Base-by-base conservation (phyloP, 306 rosid species). In the Trifolium subterraneum region DNA sequence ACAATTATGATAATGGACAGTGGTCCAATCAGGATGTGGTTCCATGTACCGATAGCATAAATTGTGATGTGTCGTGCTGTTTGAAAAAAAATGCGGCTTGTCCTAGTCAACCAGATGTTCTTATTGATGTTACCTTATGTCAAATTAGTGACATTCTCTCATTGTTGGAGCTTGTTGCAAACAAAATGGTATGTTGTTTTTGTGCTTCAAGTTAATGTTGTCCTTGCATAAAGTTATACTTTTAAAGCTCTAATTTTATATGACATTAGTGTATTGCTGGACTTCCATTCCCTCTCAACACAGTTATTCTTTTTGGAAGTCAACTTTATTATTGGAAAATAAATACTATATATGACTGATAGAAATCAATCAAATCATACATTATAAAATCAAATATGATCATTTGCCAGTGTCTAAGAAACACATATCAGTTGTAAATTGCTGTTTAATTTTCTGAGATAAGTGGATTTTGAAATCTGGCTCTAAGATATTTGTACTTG, bases 111-210 rank as follows among this genome's bases (percentile, higher is more conserved):
- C 56, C 88, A 67, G 74, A 41, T 23, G 42, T 58, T 25, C 45
- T 41, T 63, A 61, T 55, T 75, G 72, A 70, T 61, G 55, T 42
- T 42, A 29, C 76, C 79, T 22, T 82, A 18, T 85, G 87, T 18
- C 74, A 82, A 60, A 69, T 92, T 73, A 81, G 77, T 35, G 88
- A 90, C 63, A 72, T 82, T 72, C 77, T 92, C 29, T 84, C 96
- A 2, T 78, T 92, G 81, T 69, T 92, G 83, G 98, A 92, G 91
- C 80, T 92, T 69, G 76, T 90, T 72, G 89, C 92, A 44, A 63
- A 64, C 86, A 79, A 76, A 74, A 78, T 70, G 96, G 98, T 92
- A 88, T 72, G 39, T 77, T 42, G 11, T 67, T 72, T 76, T 63
- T 27, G 11, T 78, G 73, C 75, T 79, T 61, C 44, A 42, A 36